phyloP scores from a whole-genome alignment of 2,329 filamentous ascomycete genomes.

The Lachnellula cervina region DNA sequence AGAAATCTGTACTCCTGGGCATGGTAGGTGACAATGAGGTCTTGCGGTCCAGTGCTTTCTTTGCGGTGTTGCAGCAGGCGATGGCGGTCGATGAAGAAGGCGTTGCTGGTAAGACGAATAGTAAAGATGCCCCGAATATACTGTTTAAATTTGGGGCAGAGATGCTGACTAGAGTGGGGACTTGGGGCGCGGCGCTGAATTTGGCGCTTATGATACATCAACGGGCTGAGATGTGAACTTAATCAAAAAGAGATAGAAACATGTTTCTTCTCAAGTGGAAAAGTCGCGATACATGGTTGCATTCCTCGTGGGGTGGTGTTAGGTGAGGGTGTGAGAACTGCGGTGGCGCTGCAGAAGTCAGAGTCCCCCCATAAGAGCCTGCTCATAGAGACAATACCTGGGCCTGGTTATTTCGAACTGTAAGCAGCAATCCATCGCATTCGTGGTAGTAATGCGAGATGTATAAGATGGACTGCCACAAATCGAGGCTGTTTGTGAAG shows the following conservation, averaged over 20 bases:
- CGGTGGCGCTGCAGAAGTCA: too few relatives aligned
- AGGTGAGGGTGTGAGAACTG: too few relatives aligned
- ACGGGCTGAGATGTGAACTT: slow-evolving; percentile 14
- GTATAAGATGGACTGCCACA: too few relatives aligned
- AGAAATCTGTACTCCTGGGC: slow-evolving; percentile 6
- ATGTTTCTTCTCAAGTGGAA: not conserved
- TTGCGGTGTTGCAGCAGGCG: slow-evolving; percentile 7
- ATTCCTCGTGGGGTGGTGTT: too few relatives aligned
- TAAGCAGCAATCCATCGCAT: too few relatives aligned
- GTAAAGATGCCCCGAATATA: slow-evolving; percentile 7
- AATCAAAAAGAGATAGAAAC: not conserved
- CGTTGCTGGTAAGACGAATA: not conserved
- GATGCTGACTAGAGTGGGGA: slow-evolving; percentile 19
- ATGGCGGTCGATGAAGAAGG: not conserved
- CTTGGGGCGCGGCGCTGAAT: slow-evolving; percentile 22
- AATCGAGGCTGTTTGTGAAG: too few relatives aligned
- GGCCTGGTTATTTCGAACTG: too few relatives aligned
- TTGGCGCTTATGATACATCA: slow-evolving; percentile 19
- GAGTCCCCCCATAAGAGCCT: too few relatives aligned
- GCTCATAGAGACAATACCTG: too few relatives aligned
- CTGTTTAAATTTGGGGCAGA: slow-evolving; percentile 24
- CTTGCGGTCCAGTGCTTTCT: slow-evolving; percentile 10
- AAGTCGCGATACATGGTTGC: too few relatives aligned
- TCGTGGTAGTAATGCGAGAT: too few relatives aligned
- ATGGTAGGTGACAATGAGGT: not conserved